A percentile compares a stretch with the other conserved stretches of the same genome.
Conservation (phyloP, 2,329 filamentous ascomycete genomes). For the Blumeria graminis region DNA sequence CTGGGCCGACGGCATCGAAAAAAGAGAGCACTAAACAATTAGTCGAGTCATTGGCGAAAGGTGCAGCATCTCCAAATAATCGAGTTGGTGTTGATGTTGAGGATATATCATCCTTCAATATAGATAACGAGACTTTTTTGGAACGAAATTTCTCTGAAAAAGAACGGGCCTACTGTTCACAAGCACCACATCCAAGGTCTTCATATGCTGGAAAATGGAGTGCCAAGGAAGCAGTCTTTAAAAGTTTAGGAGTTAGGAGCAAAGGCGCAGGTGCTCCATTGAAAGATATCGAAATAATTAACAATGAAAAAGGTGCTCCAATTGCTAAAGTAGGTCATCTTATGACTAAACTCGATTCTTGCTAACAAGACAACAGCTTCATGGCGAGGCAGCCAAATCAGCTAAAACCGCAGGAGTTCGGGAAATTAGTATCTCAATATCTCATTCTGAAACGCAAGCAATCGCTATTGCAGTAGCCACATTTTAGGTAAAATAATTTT, state of each 20-base stretch:
- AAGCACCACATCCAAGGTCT: constrained; percentile 56
- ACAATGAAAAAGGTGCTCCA: constrained; percentile 60
- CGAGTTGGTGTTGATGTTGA: constrained; percentile 91
- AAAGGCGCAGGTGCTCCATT: constrained; percentile 73
- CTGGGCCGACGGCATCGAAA: constrained; percentile 23
- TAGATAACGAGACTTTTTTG: constrained; percentile 81
- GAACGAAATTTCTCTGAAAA: constrained; percentile 76
- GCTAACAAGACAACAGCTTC: constrained; percentile 32
- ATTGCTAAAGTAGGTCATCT: constrained; percentile 49
- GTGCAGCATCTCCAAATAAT: constrained; percentile 35
- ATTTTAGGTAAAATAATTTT: constrained; percentile 25
- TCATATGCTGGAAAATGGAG: constrained; percentile 92
- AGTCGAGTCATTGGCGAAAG: constrained; percentile 52
- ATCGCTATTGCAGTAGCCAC: constrained; percentile 80
- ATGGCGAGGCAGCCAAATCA: constrained; percentile 59
- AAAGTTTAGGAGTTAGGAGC: constrained; percentile 70
- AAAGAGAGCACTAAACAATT: constrained; percentile 32
- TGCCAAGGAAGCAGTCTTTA: constrained; percentile 97
- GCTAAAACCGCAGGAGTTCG: constrained; percentile 76
- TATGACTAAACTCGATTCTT: not conserved
- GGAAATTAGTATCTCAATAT: constrained; percentile 78
- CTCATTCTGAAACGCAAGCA: constrained; percentile 81
- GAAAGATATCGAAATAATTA: constrained; percentile 83
- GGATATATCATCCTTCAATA: constrained; percentile 65
- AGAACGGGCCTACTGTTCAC: constrained; percentile 71